These are phyloP conservation scores for Porcisia deanei DNA, from an alignment of 208 protist species.

Conservation along the genomic window DNA sequence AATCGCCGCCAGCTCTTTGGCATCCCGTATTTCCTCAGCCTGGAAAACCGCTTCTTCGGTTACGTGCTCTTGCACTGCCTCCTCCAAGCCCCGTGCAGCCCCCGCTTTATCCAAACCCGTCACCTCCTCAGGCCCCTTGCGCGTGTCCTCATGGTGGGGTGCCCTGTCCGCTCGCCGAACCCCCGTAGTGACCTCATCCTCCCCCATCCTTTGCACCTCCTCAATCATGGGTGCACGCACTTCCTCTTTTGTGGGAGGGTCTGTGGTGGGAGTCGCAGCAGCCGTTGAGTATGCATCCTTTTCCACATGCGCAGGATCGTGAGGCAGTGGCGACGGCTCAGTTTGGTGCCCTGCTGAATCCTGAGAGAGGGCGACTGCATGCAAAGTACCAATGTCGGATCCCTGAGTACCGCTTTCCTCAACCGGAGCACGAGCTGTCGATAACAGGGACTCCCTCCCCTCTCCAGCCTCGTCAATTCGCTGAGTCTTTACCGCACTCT, in stretches of 20 bases:
- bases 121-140: neutral
- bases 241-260: neutral
- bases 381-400: neutral
- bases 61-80: neutral
- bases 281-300: neutral
- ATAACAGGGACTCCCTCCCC: neutral
- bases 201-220: neutral
- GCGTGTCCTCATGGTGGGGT: neutral
- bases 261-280: neutral
- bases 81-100: neutral
- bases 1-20: slow-evolving; percentile 2
- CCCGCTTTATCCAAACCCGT: neutral
- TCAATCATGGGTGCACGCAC: neutral
- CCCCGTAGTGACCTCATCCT: slow-evolving; percentile 1
- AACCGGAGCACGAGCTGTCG: no score
- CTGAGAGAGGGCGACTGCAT: neutral
- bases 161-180: neutral
- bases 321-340: neutral
- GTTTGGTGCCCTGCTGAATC: neutral
- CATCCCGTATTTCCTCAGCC: neutral
- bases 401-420: neutral
- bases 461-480: neutral
- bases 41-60: slow-evolving; percentile 2
- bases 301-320: neutral
- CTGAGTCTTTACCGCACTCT: neutral